phyloP scores from a whole-genome alignment of 495 filamentous ascomycete species.

The Aspergillus heteromorphus region DNA sequence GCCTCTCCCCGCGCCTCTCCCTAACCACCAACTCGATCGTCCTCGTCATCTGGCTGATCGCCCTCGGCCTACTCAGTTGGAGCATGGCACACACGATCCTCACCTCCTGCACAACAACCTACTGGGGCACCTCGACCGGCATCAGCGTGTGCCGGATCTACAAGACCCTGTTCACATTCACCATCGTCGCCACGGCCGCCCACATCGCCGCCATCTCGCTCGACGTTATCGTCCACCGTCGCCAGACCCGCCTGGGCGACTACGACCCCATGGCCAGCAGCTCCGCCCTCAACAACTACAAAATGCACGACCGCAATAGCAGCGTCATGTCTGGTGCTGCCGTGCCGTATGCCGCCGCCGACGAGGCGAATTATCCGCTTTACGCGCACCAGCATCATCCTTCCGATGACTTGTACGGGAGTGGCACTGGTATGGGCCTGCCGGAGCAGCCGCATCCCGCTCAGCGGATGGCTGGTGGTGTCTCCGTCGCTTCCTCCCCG shows the following conservation, averaged over 20 bases:
- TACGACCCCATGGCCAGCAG: conserved; percentile 39
- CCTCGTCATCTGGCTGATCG: conserved; percentile 52
- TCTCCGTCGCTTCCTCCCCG: too few species aligned
- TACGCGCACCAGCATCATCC: conserved; percentile 4
- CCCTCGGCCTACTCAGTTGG: conserved; percentile 53
- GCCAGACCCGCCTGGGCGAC: conserved; percentile 38
- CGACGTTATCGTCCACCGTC: conserved; percentile 44
- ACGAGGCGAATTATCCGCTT: conserved; percentile 11
- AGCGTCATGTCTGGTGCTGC: conserved; percentile 14
- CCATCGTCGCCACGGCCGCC: conserved; percentile 42
- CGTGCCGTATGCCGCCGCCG: conserved; percentile 11
- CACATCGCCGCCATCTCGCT: conserved; percentile 45
- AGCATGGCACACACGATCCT: conserved; percentile 51
- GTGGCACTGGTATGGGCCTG: too few species aligned
- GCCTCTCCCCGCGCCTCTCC: conserved; percentile 53
- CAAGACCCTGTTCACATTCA: conserved; percentile 63
- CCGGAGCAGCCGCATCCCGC: background rate
- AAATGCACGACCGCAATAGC: conserved; percentile 25
- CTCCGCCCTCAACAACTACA: conserved; percentile 25
- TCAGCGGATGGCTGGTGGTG: background rate
- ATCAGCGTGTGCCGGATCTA: conserved; percentile 59
- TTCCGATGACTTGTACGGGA: conserved; percentile 7
- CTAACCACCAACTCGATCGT: conserved; percentile 47
- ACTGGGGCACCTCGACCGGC: conserved; percentile 54
- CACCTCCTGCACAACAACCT: conserved; percentile 47